phyloP scores from a whole-genome alignment of 495 filamentous ascomycete genomes.

The Hyphodiscus hymeniophilus region DNA sequence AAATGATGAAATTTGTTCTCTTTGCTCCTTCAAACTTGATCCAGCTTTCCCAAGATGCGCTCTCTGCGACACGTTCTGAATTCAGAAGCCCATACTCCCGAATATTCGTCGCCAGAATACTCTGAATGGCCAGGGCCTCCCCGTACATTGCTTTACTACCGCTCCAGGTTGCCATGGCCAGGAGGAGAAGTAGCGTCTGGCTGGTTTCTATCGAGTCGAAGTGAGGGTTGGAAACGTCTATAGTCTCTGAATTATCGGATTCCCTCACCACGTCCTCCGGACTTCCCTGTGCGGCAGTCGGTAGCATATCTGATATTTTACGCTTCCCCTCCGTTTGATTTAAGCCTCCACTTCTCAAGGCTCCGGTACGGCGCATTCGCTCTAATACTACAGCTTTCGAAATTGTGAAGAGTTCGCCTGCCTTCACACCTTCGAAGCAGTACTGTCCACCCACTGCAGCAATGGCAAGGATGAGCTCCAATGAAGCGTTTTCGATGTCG shows the following conservation, averaged over 20 bases:
- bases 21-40: conserved; percentile 80
- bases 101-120: conserved; percentile 48
- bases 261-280: not conserved
- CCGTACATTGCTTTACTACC: conserved; percentile 76
- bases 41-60: conserved; percentile 66
- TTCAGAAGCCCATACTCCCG: conserved; percentile 25
- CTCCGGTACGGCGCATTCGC: not conserved
- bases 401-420: conserved; percentile 41
- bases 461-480: conserved; percentile 86
- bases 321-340: not conserved
- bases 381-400: not conserved
- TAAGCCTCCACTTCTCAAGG: not conserved
- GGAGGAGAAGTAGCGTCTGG: conserved; percentile 91
- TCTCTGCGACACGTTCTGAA: conserved; percentile 28
- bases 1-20: conserved; percentile 83
- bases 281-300: not conserved
- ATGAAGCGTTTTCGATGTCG: conserved; percentile 64
- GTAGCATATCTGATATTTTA: not conserved
- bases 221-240: not conserved
- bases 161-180: conserved; percentile 79
- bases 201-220: conserved; percentile 73
- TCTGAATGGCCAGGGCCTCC: conserved; percentile 77
- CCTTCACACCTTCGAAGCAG: conserved; percentile 67
- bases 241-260: not conserved
- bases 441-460: conserved; percentile 89